Conservation (phyloP, 805 yeast species). For the Vanderwaltozyma yarrowii region DNA sequence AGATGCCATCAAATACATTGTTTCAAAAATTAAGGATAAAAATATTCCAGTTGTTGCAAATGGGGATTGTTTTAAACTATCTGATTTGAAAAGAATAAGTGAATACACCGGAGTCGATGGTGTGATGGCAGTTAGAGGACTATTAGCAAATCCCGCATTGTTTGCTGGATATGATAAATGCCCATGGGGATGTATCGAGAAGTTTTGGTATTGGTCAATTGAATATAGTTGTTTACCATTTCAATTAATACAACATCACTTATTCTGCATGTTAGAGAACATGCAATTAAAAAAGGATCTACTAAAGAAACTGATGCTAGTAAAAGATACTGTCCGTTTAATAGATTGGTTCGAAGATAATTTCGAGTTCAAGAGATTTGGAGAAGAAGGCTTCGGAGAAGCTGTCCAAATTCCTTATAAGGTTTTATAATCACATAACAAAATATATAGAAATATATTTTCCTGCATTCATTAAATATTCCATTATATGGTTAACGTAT, state of each 20-base stretch:
- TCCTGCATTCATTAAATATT: too few species aligned
- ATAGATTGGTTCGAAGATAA: constrained; percentile 73
- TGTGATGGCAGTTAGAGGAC: constrained; percentile 91
- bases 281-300: constrained; percentile 37
- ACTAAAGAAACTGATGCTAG: constrained; percentile 54
- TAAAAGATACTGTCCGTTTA: constrained; percentile 48
- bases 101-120: constrained; percentile 74
- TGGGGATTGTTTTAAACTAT: constrained; percentile 76
- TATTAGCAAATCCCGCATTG: constrained; percentile 75
- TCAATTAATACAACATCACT: constrained; percentile 76
- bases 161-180: constrained; percentile 65
- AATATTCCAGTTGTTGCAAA: constrained; percentile 89
- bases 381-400: constrained; percentile 62
- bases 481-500: too few species aligned
- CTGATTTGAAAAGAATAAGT: constrained; percentile 56
- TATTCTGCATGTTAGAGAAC: constrained; percentile 71
- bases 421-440: neutral
- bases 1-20: constrained; percentile 65
- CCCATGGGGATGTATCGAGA: constrained; percentile 89
- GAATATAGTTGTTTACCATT: constrained; percentile 59
- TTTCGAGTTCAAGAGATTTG: constrained; percentile 56
- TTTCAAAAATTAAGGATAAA: constrained; percentile 30
- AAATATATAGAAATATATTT: too few species aligned
- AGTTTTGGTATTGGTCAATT: constrained; percentile 67
- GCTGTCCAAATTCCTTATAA: constrained; percentile 35